Percentiles rank a stretch among this genome's conserved stretches.
Conservation (phyloP, 768 basidiomycete species). For the Solioccasus polychromus region DNA sequence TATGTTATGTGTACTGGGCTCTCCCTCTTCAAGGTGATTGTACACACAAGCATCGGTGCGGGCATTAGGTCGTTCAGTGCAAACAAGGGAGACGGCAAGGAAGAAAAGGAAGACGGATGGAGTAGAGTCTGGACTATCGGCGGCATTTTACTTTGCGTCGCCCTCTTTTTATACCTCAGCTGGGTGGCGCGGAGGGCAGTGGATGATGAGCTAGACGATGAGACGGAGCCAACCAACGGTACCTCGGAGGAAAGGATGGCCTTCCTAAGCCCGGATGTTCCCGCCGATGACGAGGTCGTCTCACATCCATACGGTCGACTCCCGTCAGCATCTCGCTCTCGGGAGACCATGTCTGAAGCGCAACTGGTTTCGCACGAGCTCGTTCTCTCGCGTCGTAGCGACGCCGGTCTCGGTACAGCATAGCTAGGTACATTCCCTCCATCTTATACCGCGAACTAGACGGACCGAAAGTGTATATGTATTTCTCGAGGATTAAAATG, state of each 20-base stretch:
- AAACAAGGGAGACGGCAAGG: slow-evolving; percentile 48
- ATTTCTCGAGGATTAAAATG: slow-evolving; percentile 13
- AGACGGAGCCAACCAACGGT: slow-evolving; percentile 25
- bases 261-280: slow-evolving; percentile 41
- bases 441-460: background rate
- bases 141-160: slow-evolving; percentile 69
- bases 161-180: slow-evolving; percentile 76
- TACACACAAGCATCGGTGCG: slow-evolving; percentile 86
- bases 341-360: slow-evolving; percentile 45
- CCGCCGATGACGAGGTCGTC: slow-evolving; percentile 21
- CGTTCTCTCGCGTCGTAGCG: slow-evolving; percentile 17
- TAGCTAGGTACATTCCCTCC: slow-evolving; percentile 2
- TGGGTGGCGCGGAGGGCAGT: slow-evolving; percentile 73
- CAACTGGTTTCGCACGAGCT: slow-evolving; percentile 31
- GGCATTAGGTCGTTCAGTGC: slow-evolving; percentile 75
- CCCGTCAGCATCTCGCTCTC: slow-evolving; percentile 16
- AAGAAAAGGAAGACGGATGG: slow-evolving; percentile 44
- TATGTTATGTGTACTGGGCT: slow-evolving; percentile 80
- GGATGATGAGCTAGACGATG: slow-evolving; percentile 51
- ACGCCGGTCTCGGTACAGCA: slow-evolving; percentile 7
- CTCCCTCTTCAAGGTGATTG: slow-evolving; percentile 84
- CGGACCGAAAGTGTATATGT: slow-evolving; percentile 17
- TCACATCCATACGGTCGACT: slow-evolving; percentile 19
- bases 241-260: slow-evolving; percentile 51
- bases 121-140: slow-evolving; percentile 60